A percentile compares a stretch with the other conserved stretches of the same genome.
Conservation (phyloP, 2,329 filamentous ascomycete species). For the Grosmannia huntii region DNA sequence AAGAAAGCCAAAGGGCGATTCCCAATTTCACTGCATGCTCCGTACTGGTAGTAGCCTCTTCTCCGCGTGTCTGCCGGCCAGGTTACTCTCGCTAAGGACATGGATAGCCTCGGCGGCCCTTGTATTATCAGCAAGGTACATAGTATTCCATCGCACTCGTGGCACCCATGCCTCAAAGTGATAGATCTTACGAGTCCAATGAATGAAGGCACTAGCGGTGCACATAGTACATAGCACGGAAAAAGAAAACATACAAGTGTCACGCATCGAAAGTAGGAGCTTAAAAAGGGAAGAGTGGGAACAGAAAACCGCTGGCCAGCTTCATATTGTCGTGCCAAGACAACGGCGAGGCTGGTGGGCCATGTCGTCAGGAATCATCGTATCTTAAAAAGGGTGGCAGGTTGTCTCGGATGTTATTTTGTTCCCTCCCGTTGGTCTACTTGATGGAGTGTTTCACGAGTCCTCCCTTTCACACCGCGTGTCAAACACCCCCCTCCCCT, state of each 20-base stretch:
- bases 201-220: not conserved
- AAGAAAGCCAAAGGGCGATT: not conserved
- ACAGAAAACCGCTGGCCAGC: not conserved
- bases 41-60: not conserved
- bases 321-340: not conserved
- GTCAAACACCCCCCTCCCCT: not conserved
- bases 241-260: not conserved
- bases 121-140: not conserved
- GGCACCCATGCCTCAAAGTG: not conserved
- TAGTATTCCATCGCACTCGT: not conserved
- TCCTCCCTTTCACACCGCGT: not conserved
- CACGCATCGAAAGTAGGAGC: not conserved
- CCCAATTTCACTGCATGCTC: not conserved
- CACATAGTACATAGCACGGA: not conserved
- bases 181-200: not conserved
- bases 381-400: not conserved
- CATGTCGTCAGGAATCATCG: not conserved
- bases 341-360: not conserved
- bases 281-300: not conserved
- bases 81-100: not conserved
- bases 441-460: not conserved
- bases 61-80: not conserved
- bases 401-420: slow-evolving; percentile 8
- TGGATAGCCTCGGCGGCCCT: not conserved
- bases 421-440: not conserved